Evolutionary conservation across 2,329 filamentous ascomycete species (phyloP), one percentile per base, ranked within the genome.

Genomic region (Aspergillus sp.): DNA sequence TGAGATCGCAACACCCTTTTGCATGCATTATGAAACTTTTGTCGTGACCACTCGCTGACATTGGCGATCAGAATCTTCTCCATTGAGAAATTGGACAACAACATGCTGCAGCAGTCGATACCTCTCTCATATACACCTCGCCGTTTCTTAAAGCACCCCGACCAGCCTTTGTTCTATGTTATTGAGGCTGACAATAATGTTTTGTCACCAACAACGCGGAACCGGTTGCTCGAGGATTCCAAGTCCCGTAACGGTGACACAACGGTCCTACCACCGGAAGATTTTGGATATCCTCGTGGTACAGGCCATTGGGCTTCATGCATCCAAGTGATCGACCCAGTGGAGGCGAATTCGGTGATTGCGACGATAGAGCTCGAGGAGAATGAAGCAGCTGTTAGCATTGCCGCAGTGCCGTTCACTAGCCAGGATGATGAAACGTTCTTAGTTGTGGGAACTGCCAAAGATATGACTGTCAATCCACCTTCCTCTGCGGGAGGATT

Each of bases 161-260:
- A 95, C 5, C 85, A 91, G 52, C 89, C 91, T 15, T 82, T 96
- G 22, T 99, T 97, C 73, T 99, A 98, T 71, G 92, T 93, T 6
- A 91, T 96, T 51, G 91, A 97, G 76, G 85, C 92, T 11, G 96
- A 99, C 63, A 96, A 95, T 72, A 96, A 97, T 69, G 91, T 93
- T 0, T 81, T 99, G 2, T 88, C 92, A 1, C 87, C 89, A 5
- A 85, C 89, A n/a, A 88, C 93, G 7, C 85, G 88, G 55, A 81
- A 84, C n/a, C 84, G 88, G 62, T 81, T 97, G 1, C 80, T 96
- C 11, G 83, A 88, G 32, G 89, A 95, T 63, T 86, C 89, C 0
- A 81, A 80, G 6, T 81, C 85, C 3, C 85, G 87, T 7, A 92
- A 91, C 69, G 90, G 89, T 5, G 88, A 93, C 17, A 81, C 84